These are phyloP conservation scores for Geranium rotundifolium DNA, from an alignment of 345 rosid species.

Conservation along the genomic window DNA sequence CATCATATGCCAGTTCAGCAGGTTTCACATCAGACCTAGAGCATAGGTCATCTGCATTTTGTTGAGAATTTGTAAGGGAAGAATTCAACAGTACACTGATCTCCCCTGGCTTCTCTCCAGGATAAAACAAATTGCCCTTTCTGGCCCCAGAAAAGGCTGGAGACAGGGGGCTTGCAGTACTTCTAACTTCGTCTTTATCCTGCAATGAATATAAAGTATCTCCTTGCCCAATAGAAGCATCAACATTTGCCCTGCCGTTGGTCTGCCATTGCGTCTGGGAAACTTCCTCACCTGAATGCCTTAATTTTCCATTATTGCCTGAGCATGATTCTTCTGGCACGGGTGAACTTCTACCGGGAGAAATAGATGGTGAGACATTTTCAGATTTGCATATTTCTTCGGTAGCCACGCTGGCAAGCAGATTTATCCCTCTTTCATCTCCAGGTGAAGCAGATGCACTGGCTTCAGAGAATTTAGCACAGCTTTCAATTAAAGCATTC, in stretches of 20 bases:
- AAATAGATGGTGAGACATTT: slow-evolving; percentile 36
- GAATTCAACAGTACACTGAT: slow-evolving; percentile 15
- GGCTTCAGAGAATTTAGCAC: slow-evolving; percentile 59
- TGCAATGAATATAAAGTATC: slow-evolving; percentile 10
- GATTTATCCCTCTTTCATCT: slow-evolving; percentile 91
- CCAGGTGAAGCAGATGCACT: slow-evolving; percentile 34
- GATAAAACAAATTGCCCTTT: too few relatives aligned
- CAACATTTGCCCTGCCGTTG: slow-evolving; percentile 9
- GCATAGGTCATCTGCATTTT: slow-evolving; percentile 22
- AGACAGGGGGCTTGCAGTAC: not conserved
- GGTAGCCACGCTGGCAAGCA: slow-evolving; percentile 91
- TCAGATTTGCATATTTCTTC: slow-evolving; percentile 69
- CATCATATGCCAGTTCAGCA: slow-evolving; percentile 15
- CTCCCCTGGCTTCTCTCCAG: slow-evolving; percentile 13
- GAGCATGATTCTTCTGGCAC: slow-evolving; percentile 21
- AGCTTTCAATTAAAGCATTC: slow-evolving; percentile 83
- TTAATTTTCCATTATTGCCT: slow-evolving; percentile 25
- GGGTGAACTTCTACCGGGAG: slow-evolving; percentile 32
- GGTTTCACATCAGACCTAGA: slow-evolving; percentile 29
- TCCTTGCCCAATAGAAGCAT: slow-evolving; percentile 23
- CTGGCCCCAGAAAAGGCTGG: slow-evolving; percentile 12
- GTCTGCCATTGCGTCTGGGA: slow-evolving; percentile 16
- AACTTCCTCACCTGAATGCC: slow-evolving; percentile 18
- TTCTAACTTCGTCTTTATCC: slow-evolving; percentile 20
- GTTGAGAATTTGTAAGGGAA: slow-evolving; percentile 26